These are phyloP conservation scores for Colletotrichum tropicicola DNA, from an alignment of 2,329 filamentous ascomycete genomes.

Conservation along the genomic window DNA sequence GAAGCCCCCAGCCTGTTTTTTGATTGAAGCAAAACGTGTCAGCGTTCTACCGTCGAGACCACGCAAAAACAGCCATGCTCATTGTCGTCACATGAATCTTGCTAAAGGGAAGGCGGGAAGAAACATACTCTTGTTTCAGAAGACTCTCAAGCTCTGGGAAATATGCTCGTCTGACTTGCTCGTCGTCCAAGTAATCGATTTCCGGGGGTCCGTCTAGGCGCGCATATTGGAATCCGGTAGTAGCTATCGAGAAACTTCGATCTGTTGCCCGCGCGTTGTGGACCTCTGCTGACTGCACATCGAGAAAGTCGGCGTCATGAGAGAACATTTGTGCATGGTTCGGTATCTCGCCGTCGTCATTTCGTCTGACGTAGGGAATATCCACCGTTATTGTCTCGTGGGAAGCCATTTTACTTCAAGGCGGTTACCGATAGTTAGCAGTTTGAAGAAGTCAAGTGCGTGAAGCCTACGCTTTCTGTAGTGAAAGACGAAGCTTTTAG, in stretches of 20 bases:
- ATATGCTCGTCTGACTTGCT: neutral
- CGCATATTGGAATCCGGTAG: neutral
- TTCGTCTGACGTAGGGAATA: neutral
- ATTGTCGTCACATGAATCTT: too few species aligned
- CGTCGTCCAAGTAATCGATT: conserved; percentile 2
- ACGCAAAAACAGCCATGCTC: too few species aligned
- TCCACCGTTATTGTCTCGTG: neutral
- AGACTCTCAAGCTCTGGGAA: conserved; percentile 1
- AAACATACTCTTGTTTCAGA: neutral
- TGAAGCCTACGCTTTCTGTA: too few species aligned
- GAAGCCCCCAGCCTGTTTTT: neutral
- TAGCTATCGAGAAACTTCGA: neutral
- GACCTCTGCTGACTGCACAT: neutral
- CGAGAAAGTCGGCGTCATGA: conserved; percentile 10
- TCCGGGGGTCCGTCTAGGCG: neutral
- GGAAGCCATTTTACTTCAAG: neutral
- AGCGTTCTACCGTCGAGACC: neutral
- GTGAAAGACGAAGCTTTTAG: too few species aligned
- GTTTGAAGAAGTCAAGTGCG: too few species aligned
- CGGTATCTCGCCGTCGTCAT: conserved; percentile 1
- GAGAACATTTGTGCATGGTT: conserved; percentile 19
- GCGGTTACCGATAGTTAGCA: too few species aligned
- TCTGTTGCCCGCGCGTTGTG: neutral
- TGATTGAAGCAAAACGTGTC: neutral
- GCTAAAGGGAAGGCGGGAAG: too few species aligned